Percentiles rank a stretch among this genome's conserved stretches.
These are phyloP conservation scores for Irpex sp. DNA, from an alignment of 1,284 basidiomycete genomes.

Conservation along the genomic window DNA sequence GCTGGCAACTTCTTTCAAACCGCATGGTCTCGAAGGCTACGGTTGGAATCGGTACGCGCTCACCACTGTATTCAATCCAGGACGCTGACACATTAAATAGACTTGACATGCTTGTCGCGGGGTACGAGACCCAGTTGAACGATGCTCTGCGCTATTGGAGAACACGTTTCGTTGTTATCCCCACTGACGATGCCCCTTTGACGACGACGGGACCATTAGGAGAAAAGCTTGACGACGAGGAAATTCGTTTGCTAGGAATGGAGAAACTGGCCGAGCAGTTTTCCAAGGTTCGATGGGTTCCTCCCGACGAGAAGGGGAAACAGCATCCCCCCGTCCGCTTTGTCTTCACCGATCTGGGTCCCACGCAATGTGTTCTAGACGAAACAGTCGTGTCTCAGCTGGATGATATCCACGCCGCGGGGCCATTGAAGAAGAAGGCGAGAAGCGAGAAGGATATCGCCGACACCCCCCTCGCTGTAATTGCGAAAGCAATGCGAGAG, in stretches of 20 bases:
- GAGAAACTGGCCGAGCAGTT: constrained; percentile 91
- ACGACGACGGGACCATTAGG: constrained; percentile 54
- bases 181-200: constrained; percentile 67
- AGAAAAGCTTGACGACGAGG: constrained; percentile 80
- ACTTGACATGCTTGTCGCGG: constrained; percentile 81
- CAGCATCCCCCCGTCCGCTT: constrained; percentile 61
- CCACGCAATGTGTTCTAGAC: constrained; percentile 75
- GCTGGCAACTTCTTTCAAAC: constrained; percentile 71
- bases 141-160: constrained; percentile 90
- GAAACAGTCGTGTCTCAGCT: constrained; percentile 74
- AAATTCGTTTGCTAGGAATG: constrained; percentile 85
- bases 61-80: not conserved
- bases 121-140: constrained; percentile 79
- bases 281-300: constrained; percentile 74
- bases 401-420: constrained; percentile 73
- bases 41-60: constrained; percentile 74
- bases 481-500: constrained; percentile 79
- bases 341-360: constrained; percentile 79
- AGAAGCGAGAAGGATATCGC: constrained; percentile 69
- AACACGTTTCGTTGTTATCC: constrained; percentile 93
- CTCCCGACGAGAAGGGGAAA: constrained; percentile 52
- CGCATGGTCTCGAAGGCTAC: constrained; percentile 77
- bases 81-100: constrained; percentile 28
- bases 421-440: constrained; percentile 72
- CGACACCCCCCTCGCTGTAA: constrained; percentile 54